Base-by-base conservation (phyloP, 78 protist genomes). In the Dictyostelium discoideum region DNA sequence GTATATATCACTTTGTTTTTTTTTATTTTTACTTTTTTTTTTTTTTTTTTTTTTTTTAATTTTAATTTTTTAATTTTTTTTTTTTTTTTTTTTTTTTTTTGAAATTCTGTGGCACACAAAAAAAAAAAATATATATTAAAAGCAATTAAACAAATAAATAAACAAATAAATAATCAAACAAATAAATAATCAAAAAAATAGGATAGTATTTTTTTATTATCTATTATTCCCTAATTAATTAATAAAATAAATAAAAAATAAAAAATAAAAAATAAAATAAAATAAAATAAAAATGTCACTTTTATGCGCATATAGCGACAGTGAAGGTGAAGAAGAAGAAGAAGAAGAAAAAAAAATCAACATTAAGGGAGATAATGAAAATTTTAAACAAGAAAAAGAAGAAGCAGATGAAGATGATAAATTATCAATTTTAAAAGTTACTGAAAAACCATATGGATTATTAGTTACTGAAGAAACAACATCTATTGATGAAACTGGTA, bases 391-490 rank as follows among this genome's bases (percentile, higher is more conserved):
- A 32, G 37, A 78, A 7, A 32, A 83, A 3, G 77, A 32, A 13
- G 87, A 83, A 57, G 72, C 50, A 13, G 74, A 82, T 6, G 76
- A 57, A 24, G 37, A 32, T 32, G 87, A 88, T 79, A 80, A 80
- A 80, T 13, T 88, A n/a, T 20, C 76, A 10, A 88, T 88, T 63
- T 69, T 7, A 20, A 78, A 88, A 44, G 93, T 88, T 0, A 54
- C 44, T 14, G 86, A 88, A 14, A 63, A 88, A 26, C 93, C 93
- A 0, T 88, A 88, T 80, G 93, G 93, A 29, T 39, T 88, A 63
- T 29, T 83, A 0, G 65, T 83, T 5, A 88, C 84, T 29, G 86
- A 78, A 44, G 86, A 88, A 78, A 78, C 84, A 32, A 78, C 84
- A 20, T 2, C 18, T 11, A 78, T 42, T 1, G 46, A 26, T 32